Evolutionary conservation across 106 monocot species (phyloP).

Genomic region (Allium fistulosum): DNA sequence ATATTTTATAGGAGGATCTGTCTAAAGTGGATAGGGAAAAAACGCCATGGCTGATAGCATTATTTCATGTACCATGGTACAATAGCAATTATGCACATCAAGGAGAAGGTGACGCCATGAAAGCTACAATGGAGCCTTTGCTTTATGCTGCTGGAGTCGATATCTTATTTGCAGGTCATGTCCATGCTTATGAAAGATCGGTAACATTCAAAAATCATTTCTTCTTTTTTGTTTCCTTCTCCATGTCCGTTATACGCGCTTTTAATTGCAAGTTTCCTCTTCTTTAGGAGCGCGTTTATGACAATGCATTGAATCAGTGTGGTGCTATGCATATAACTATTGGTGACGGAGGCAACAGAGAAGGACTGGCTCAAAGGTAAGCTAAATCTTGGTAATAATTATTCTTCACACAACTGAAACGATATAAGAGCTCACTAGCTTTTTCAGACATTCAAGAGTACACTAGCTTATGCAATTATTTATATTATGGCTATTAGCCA

Average conservation of each 20-base stretch:
- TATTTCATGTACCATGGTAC: conserved; percentile 94
- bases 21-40: conserved; percentile 65
- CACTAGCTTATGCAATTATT: too few relatives aligned
- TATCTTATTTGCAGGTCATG: conserved; percentile 79
- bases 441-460: too few relatives aligned
- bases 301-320: conserved; percentile 24
- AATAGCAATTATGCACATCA: conserved; percentile 94
- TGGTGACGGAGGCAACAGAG: conserved; percentile 95
- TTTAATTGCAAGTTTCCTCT: neutral
- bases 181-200: conserved; percentile 94
- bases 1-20: conserved; percentile 34
- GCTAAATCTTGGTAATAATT: too few relatives aligned
- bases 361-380: conserved; percentile 84
- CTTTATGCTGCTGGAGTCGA: conserved; percentile 79
- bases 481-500: too few relatives aligned
- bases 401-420: too few relatives aligned
- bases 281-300: conserved; percentile 16
- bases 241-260: neutral
- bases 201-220: conserved; percentile 20
- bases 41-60: conserved; percentile 79
- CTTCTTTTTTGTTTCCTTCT: neutral
- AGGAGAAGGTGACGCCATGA: conserved; percentile 90
- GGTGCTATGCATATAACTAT: conserved; percentile 86
- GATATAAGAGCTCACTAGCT: too few relatives aligned
- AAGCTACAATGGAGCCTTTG: conserved; percentile 66